Evolutionary conservation across 1,139 yeast species (phyloP), one percentile per base, ranked within the genome.

Genomic region (Pichia sp.): DNA sequence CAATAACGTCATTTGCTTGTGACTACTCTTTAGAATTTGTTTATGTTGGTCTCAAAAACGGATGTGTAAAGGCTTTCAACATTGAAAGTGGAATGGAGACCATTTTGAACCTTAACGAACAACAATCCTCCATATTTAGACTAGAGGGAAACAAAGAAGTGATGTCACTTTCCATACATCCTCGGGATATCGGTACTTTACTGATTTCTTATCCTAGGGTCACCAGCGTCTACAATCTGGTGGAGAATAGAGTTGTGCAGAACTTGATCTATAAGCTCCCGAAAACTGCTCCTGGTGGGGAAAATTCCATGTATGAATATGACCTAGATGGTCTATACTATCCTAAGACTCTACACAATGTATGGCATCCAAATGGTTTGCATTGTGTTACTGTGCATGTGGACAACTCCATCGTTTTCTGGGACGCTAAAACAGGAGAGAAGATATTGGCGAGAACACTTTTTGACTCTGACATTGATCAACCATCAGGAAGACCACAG

Each of bases 11-110:
- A 1, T 64, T 80, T 7, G 87, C 75, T 41, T 59, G 81, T 3
- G 98, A 93, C 51, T 95, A 96, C 1, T 72, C 94, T 0, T 59
- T 91, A 47, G 97, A 88, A 58, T 93, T 94, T 86, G 60, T 88
- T 22, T 67, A 81, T 34, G 53, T 88, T 24, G 98, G 98, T 4
- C 62, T 86, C 40, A 71, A 76, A 35, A 87, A 80, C 55, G 98
- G 98, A 3, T 60, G 73, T 6, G 59, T 83, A 2, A 58, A 76
- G 32, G 77, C 82, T n/a, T 91, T 73, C 52, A 96, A 93, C 56
- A 77, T 91, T 15, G 97, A 87, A 52, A 66, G 94, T 30, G 81
- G 87, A 27, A 54, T 58, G 24, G 58, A 77, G 45, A 73, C 95
- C 0, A 80, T 84, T 1, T 70, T 74, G 44, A 67, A 80, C 39